Base-by-base conservation (phyloP, 306 rosid species). In the Dalbergia oliveri region DNA sequence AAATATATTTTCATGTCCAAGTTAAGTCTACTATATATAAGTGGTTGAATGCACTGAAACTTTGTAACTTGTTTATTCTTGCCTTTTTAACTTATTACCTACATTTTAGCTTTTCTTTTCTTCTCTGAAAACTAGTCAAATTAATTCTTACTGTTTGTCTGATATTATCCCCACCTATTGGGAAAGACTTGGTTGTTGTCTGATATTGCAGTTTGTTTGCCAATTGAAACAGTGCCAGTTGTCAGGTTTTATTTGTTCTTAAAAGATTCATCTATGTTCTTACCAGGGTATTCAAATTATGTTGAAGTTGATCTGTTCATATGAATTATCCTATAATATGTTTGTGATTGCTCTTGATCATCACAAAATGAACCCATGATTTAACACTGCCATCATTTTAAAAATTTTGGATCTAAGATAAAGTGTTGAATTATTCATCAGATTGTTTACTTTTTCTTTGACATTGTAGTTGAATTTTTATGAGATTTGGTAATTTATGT, bases 1-100 rank as follows among this genome's bases (percentile, higher is more conserved):
- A 82, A 53, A 72, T 51, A 44, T 16, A 11, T 39, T 39, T 33
- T 35, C 70, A 71, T 50, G 75, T 60, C 31, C 57, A 65, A 19
- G n/a, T 50, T 74, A 11, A 13, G 54, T 44, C 77, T 79, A 41
- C 49, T 11, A 23, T 79, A 47, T 41, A 58, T 23, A 39, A 16
- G 13, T 51, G 66, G 39, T 33, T 64, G 57, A 43, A 53, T 64
- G 66, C n/a, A 6, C 31, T 54, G 15, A 21, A 26, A 64, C 63
- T n/a, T 54, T 5, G 51, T 60, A 60, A 41, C 26, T 15, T 41
- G 3, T 26, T 8, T 75, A 6, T 15, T 53, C 58, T 60, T 35
- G 5, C 47, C 39, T 9, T 41, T 43, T 10, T 41, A 65, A 57
- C 35, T 54, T 54, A 11, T 49, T 53, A 54, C 19, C 33, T 54